phyloP scores from a whole-genome alignment of 2,329 filamentous ascomycete species.

The Stagonosporopsis tanaceti region DNA sequence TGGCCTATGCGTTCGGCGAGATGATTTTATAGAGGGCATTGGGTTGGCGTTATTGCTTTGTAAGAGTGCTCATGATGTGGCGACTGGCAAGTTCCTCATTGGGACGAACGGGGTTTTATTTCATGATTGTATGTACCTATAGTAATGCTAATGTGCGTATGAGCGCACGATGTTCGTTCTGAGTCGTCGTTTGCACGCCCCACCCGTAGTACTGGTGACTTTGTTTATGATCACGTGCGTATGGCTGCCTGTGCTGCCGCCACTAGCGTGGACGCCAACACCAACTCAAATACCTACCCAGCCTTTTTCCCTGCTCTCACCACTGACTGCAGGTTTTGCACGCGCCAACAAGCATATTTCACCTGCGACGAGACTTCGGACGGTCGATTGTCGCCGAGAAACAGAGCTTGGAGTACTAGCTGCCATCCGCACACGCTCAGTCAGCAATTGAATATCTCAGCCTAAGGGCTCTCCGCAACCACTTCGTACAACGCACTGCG shows the following conservation, averaged over 20 bases:
- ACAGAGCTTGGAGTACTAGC: conserved; percentile 24
- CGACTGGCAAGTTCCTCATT: neutral
- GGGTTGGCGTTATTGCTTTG: conserved; percentile 8
- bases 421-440: conserved; percentile 23
- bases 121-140: conserved; percentile 10
- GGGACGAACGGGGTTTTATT: neutral
- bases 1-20: neutral
- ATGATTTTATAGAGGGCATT: conserved; percentile 12
- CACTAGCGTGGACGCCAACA: conserved; percentile 8
- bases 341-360: conserved; percentile 23
- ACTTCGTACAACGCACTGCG: conserved; percentile 27
- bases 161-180: conserved; percentile 4
- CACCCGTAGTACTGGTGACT: neutral
- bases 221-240: neutral
- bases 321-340: conserved; percentile 19
- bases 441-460: conserved; percentile 34
- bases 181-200: neutral
- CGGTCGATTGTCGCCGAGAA: conserved; percentile 23
- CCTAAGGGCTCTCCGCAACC: conserved; percentile 29
- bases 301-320: conserved; percentile 12
- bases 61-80: conserved; percentile 8
- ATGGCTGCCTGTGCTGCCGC: conserved; percentile 11
- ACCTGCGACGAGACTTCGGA: conserved; percentile 19
- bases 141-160: conserved; percentile 17
- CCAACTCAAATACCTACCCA: conserved; percentile 16